phyloP scores from a whole-genome alignment of 805 yeast genomes.

The Cyberlindnera maritima region DNA sequence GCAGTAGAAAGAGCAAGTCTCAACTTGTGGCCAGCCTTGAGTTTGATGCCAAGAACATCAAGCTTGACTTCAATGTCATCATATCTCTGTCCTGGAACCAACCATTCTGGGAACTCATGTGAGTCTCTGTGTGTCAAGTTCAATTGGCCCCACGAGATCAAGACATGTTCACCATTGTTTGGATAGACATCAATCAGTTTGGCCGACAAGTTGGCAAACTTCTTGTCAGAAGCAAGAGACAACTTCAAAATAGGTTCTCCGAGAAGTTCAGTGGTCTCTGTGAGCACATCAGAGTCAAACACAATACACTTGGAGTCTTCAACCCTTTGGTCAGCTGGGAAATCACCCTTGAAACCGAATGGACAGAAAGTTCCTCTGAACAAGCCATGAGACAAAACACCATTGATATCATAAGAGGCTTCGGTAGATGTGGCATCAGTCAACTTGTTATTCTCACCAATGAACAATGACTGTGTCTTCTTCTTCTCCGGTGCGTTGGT shows the following conservation, averaged over 20 bases:
- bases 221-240: slow-evolving; percentile 34
- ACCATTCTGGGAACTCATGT: slow-evolving; percentile 38
- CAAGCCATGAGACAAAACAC: slow-evolving; percentile 39
- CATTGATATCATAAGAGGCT: slow-evolving; percentile 27
- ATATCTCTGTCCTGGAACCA: slow-evolving; percentile 33
- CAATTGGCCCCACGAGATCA: slow-evolving; percentile 46
- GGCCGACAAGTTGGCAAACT: slow-evolving; percentile 38
- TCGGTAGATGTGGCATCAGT: background rate
- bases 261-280: slow-evolving; percentile 28
- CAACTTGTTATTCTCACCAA: slow-evolving; percentile 13
- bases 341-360: slow-evolving; percentile 45
- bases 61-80: slow-evolving; percentile 34
- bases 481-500: slow-evolving; percentile 19
- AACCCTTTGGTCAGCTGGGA: slow-evolving; percentile 42
- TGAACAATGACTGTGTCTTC: slow-evolving; percentile 15
- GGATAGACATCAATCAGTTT: slow-evolving; percentile 42
- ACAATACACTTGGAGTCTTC: slow-evolving; percentile 40
- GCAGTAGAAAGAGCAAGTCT: slow-evolving; percentile 41
- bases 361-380: slow-evolving; percentile 47
- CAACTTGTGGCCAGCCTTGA: slow-evolving; percentile 36
- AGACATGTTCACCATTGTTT: slow-evolving; percentile 27
- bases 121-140: slow-evolving; percentile 41
- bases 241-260: slow-evolving; percentile 38
- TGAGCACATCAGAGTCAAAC: slow-evolving; percentile 33
- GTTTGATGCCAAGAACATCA: slow-evolving; percentile 40